Conservation (phyloP, 2,329 filamentous ascomycete genomes). For the Torrubiellomyces zombiae region DNA sequence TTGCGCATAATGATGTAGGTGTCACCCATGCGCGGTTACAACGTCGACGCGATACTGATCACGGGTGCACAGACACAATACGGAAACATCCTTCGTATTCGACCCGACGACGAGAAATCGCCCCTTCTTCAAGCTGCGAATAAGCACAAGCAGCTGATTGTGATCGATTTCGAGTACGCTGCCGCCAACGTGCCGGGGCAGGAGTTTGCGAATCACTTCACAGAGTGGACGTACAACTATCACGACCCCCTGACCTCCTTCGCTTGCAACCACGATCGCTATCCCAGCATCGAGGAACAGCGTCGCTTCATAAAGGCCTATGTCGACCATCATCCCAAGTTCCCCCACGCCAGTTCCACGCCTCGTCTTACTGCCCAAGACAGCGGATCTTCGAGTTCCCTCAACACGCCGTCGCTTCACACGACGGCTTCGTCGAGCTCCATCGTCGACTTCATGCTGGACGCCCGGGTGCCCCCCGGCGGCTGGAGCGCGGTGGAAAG, state of each 20-base stretch:
- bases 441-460: slow-evolving; percentile 63
- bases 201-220: slow-evolving; percentile 97
- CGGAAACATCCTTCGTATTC: slow-evolving; percentile 76
- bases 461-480: slow-evolving; percentile 44
- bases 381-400: slow-evolving; percentile 15
- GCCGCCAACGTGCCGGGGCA: slow-evolving; percentile 72
- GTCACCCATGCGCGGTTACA: not conserved
- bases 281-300: slow-evolving; percentile 70
- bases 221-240: slow-evolving; percentile 98
- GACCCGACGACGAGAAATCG: slow-evolving; percentile 55
- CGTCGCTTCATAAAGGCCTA: slow-evolving; percentile 75
- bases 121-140: slow-evolving; percentile 80
- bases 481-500: slow-evolving; percentile 37
- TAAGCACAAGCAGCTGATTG: slow-evolving; percentile 86
- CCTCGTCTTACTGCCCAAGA: slow-evolving; percentile 29
- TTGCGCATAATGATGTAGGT: slow-evolving; percentile 93
- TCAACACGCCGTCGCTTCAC: slow-evolving; percentile 17
- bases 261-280: slow-evolving; percentile 50
- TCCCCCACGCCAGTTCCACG: slow-evolving; percentile 36
- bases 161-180: slow-evolving; percentile 97
- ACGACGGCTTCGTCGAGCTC: slow-evolving; percentile 28
- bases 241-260: slow-evolving; percentile 52
- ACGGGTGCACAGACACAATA: slow-evolving; percentile 64
- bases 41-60: not conserved
- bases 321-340: slow-evolving; percentile 61